Percentiles rank a stretch among this genome's conserved stretches.
phyloP scores from a whole-genome alignment of 2,329 filamentous ascomycete genomes.

The Rosellinia necatrix region DNA sequence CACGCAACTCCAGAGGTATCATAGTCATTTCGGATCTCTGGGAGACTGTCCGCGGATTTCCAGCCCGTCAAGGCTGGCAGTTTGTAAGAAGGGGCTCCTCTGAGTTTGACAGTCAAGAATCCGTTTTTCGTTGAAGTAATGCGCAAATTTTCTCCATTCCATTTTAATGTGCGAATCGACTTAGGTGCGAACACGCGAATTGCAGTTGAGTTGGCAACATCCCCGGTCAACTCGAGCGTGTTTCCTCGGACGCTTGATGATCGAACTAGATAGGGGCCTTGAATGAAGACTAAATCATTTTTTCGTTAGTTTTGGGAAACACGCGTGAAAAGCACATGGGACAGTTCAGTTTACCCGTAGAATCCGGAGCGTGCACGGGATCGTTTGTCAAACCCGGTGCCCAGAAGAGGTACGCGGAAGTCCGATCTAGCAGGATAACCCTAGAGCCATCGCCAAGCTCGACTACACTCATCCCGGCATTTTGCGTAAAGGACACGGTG shows the following conservation, averaged over 20 bases:
- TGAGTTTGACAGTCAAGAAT: constrained; percentile 37
- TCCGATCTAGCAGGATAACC: constrained; percentile 58
- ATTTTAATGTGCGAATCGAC: constrained; percentile 50
- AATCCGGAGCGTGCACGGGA: constrained; percentile 49
- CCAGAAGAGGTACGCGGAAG: constrained; percentile 61
- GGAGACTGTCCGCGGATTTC: constrained; percentile 54
- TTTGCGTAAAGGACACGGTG: constrained; percentile 54
- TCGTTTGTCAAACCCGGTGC: constrained; percentile 55
- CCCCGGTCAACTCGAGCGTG: constrained; percentile 50
- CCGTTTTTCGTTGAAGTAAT: constrained; percentile 37
- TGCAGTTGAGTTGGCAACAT: constrained; percentile 46
- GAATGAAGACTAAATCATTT: constrained; percentile 52
- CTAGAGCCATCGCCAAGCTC: constrained; percentile 52
- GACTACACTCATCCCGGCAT: constrained; percentile 52
- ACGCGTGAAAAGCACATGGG: not conserved
- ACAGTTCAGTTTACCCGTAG: constrained; percentile 45
- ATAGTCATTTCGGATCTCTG: constrained; percentile 51
- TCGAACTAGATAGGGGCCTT: constrained; percentile 58
- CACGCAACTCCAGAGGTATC: constrained; percentile 49
- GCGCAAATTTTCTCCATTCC: constrained; percentile 53
- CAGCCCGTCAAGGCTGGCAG: constrained; percentile 51
- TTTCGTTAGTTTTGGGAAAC: not conserved
- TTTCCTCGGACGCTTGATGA: constrained; percentile 44
- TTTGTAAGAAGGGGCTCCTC: constrained; percentile 37
- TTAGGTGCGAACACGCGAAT: constrained; percentile 55